phyloP scores from a whole-genome alignment of 306 rosid genomes.

The Nissolia schottii region DNA sequence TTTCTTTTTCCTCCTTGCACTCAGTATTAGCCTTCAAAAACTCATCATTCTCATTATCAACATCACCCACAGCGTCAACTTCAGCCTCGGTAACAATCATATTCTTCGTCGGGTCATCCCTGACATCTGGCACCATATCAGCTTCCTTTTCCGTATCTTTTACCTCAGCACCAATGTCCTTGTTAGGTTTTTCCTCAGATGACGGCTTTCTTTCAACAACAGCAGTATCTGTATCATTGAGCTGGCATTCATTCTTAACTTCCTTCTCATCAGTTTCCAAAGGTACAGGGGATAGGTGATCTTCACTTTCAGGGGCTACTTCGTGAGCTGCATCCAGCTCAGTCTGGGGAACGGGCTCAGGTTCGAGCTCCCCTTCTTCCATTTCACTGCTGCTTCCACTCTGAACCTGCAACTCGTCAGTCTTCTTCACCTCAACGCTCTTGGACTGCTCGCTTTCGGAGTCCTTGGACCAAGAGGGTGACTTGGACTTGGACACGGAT shows the following conservation, averaged over 20 bases:
- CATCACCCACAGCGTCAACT: constrained; percentile 1
- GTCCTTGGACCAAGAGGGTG: constrained; percentile 51
- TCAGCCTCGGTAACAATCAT: constrained; percentile 23
- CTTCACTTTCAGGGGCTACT: constrained; percentile 25
- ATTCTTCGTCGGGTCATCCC: constrained; percentile 13
- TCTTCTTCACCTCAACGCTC: constrained; percentile 76
- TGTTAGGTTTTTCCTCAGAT: constrained; percentile 17
- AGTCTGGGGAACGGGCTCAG: constrained; percentile 37
- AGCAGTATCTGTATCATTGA: constrained; percentile 17
- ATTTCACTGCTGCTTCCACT: constrained; percentile 66
- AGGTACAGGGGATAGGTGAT: background rate
- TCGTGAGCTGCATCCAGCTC: constrained; percentile 18
- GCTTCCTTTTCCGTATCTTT: constrained; percentile 31
- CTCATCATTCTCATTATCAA: constrained; percentile 21
- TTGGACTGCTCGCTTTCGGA: constrained; percentile 59
- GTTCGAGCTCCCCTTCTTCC: constrained; percentile 81
- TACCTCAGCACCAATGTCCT: constrained; percentile 17
- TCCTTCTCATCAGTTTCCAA: constrained; percentile 29
- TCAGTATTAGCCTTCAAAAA: constrained; percentile 28
- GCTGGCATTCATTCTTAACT: constrained; percentile 28
- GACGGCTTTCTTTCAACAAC: constrained; percentile 25
- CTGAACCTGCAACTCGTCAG: constrained; percentile 50
- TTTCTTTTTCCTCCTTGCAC: constrained; percentile 25
- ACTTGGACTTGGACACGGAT: constrained; percentile 49
- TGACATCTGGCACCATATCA: constrained; percentile 30